phyloP scores from a whole-genome alignment of 2,329 filamentous ascomycete species.

The Epichloe typhina region DNA sequence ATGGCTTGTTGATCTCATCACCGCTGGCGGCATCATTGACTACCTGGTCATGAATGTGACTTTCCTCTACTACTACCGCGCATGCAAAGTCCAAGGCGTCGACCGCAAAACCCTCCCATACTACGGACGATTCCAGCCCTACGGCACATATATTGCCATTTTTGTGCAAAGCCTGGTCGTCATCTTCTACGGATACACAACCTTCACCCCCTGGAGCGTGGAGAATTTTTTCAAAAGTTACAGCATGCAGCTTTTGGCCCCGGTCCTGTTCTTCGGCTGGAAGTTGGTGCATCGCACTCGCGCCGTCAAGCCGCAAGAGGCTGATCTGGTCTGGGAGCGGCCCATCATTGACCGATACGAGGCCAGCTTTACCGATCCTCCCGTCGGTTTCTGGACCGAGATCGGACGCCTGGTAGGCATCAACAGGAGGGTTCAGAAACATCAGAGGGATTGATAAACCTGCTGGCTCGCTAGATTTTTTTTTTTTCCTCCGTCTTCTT shows the following conservation, averaged over 20 bases:
- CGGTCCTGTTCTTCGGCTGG: constrained; percentile 44
- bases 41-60: constrained; percentile 41
- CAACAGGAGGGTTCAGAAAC: constrained; percentile 12
- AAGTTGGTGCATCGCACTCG: constrained; percentile 50
- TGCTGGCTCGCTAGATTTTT: too few relatives aligned
- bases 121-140: constrained; percentile 45
- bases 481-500: neutral
- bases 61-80: constrained; percentile 36
- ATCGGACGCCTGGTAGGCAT: constrained; percentile 33
- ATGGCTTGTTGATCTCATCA: constrained; percentile 44
- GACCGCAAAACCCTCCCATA: constrained; percentile 43
- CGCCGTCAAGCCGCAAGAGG: constrained; percentile 37
- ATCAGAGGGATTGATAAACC: constrained; percentile 5
- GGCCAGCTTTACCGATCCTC: constrained; percentile 31
- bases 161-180: constrained; percentile 29
- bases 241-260: constrained; percentile 41
- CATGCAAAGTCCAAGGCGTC: constrained; percentile 37
- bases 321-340: constrained; percentile 48
- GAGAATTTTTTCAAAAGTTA: constrained; percentile 40
- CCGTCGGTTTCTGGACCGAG: constrained; percentile 43
- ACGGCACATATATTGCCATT: constrained; percentile 35
- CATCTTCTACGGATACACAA: constrained; percentile 41
- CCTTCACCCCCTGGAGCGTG: constrained; percentile 36
- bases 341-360: constrained; percentile 47
- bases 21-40: constrained; percentile 46